Percentiles rank a stretch among this genome's conserved stretches.
Conservation (phyloP, 768 basidiomycete genomes). For the Termitomyces sp. region DNA sequence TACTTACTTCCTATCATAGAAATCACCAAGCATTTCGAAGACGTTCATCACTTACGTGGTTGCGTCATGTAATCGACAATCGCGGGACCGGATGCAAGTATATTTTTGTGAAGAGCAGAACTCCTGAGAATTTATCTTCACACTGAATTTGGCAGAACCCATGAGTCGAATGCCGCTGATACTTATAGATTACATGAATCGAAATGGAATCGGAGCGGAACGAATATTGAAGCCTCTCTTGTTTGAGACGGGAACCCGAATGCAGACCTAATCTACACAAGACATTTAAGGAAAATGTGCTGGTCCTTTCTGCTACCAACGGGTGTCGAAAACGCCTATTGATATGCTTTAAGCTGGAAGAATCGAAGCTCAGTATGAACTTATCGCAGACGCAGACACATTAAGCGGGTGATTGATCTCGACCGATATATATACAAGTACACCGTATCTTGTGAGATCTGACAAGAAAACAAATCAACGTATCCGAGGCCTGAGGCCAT, state of each 20-base stretch:
- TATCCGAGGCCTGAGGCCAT: not conserved
- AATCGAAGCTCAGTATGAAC: conserved; percentile 1
- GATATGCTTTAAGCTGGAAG: not conserved
- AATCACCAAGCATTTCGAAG: conserved; percentile 3
- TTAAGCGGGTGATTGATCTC: not conserved
- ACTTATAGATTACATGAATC: not conserved
- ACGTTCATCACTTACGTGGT: conserved; percentile 3
- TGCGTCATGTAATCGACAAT: conserved; percentile 3
- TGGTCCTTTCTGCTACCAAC: not conserved
- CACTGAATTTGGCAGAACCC: not conserved
- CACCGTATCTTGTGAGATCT: not conserved
- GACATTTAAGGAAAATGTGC: too few species aligned
- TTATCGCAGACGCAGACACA: not conserved
- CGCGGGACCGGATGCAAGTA: not conserved
- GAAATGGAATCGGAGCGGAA: not conserved
- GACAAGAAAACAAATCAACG: not conserved
- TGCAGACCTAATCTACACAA: not conserved
- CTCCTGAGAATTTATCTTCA: not conserved
- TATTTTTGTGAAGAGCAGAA: not conserved
- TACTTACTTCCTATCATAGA: conserved; percentile 9
- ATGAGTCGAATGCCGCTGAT: not conserved
- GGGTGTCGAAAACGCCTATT: not conserved
- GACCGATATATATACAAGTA: conserved; percentile 13
- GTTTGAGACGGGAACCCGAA: not conserved
- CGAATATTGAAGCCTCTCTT: not conserved